Percentiles rank a stretch among this genome's conserved stretches.
Conservation (phyloP, 2,329 filamentous ascomycete species). For the Dactylonectria estremocensis region DNA sequence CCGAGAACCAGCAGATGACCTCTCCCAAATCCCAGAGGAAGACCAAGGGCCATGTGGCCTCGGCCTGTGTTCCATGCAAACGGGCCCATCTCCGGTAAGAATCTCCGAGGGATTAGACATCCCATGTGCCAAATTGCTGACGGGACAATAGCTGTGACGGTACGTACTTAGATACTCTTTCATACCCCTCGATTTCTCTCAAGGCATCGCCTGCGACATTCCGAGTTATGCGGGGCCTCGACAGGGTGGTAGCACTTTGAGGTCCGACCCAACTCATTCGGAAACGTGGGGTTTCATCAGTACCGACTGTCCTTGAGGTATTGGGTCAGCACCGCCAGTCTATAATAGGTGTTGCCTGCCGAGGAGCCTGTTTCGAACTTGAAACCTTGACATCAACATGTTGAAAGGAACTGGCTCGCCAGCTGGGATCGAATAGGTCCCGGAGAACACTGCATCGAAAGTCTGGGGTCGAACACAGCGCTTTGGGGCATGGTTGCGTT, state of each 20-base stretch:
- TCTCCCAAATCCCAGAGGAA: constrained; percentile 76
- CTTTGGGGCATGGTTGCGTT: not conserved
- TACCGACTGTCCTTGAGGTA: not conserved
- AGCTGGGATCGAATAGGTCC: too few species aligned
- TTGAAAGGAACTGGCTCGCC: not conserved
- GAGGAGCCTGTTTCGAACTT: not conserved
- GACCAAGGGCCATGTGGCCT: constrained; percentile 86
- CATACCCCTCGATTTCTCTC: constrained; percentile 15
- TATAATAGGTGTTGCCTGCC: not conserved
- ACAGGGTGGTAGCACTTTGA: not conserved
- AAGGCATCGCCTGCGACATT: not conserved
- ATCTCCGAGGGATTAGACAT: not conserved
- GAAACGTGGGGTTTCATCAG: too few species aligned
- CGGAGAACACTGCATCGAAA: too few species aligned
- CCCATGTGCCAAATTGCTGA: constrained; percentile 30
- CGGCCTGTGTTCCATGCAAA: constrained; percentile 89
- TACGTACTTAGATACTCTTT: constrained; percentile 61
- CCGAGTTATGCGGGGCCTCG: not conserved
- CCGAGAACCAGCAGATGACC: constrained; percentile 64
- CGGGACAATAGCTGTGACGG: constrained; percentile 69
- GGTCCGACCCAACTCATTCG: not conserved
- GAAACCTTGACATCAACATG: not conserved
- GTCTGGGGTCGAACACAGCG: not conserved
- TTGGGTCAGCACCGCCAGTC: not conserved
- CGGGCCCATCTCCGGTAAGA: constrained; percentile 81